phyloP scores from a whole-genome alignment of 306 rosid species.

The Prunus padus region DNA sequence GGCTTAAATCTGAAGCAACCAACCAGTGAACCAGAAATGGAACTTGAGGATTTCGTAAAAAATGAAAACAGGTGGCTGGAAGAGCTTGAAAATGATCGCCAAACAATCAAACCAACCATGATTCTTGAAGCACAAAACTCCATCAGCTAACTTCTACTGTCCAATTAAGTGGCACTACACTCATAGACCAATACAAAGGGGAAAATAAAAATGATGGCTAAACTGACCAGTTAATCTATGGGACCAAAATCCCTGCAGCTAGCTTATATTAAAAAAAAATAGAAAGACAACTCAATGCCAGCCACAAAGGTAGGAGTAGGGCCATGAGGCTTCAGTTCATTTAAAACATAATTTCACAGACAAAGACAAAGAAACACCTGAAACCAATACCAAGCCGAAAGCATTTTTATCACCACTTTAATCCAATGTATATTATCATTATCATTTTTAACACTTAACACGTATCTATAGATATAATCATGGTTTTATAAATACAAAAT shows the following conservation, averaged over 20 bases:
- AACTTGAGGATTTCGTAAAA: background rate
- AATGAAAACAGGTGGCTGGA: slow-evolving; percentile 7
- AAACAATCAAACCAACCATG: slow-evolving; percentile 26
- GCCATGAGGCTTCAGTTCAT: slow-evolving; percentile 17
- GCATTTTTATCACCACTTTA: too few relatives aligned
- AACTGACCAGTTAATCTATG: slow-evolving; percentile 25
- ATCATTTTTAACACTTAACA: too few relatives aligned
- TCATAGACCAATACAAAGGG: background rate
- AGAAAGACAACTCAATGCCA: slow-evolving; percentile 25
- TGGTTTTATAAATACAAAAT: too few relatives aligned
- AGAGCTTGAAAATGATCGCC: background rate
- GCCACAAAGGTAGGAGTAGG: slow-evolving; percentile 29
- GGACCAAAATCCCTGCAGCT: slow-evolving; percentile 9
- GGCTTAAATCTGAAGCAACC: slow-evolving; percentile 13
- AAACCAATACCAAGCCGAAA: slow-evolving; percentile 4
- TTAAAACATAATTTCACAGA: slow-evolving; percentile 8
- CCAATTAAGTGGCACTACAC: slow-evolving; percentile 3
- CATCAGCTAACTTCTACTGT: slow-evolving; percentile 9
- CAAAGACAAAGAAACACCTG: slow-evolving; percentile 23
- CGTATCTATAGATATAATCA: too few relatives aligned
- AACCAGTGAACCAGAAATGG: background rate
- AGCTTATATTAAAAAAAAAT: background rate
- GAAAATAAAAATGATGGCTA: slow-evolving; percentile 5
- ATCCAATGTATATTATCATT: too few relatives aligned
- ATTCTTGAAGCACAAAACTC: slow-evolving; percentile 37